These are phyloP conservation scores for Plasmodium reichenowi DNA, from an alignment of 169 alveolate genomes.

Conservation along the genomic window DNA sequence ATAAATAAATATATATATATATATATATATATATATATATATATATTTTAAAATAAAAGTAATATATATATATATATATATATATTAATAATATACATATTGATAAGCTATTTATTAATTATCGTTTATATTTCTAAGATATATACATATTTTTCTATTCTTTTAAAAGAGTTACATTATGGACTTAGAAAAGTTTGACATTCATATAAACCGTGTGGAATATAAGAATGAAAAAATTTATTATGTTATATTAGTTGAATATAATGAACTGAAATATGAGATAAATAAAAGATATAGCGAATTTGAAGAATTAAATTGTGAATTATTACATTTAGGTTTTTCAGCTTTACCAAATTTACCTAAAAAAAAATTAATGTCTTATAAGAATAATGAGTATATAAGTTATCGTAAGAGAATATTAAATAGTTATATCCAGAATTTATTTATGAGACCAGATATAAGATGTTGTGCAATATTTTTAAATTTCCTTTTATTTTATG, in stretches of 20 bases:
- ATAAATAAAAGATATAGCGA: conserved; percentile 48
- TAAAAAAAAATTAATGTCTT: conserved; percentile 61
- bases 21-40: too few relatives aligned
- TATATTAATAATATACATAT: too few relatives aligned
- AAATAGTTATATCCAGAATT: conserved; percentile 43
- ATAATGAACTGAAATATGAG: conserved; percentile 71
- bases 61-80: too few relatives aligned
- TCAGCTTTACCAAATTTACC: conserved; percentile 74
- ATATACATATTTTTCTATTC: too few relatives aligned
- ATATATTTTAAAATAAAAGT: too few relatives aligned
- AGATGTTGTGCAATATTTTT: conserved; percentile 70
- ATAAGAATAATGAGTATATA: conserved; percentile 59
- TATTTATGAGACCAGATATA: conserved; percentile 64
- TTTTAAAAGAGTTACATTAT: neutral
- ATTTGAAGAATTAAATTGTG: conserved; percentile 72
- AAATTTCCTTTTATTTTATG: conserved; percentile 70
- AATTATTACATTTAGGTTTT: conserved; percentile 54
- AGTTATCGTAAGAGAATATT: conserved; percentile 48
- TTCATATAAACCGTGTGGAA: conserved; percentile 66
- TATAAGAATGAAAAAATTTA: conserved; percentile 37
- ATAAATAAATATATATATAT: too few relatives aligned
- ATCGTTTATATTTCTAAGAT: neutral
- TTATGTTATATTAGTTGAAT: conserved; percentile 48
- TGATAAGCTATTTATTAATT: too few relatives aligned
- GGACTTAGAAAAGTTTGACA: conserved; percentile 55